These are phyloP conservation scores for Verticillium tricorpus DNA, from an alignment of 2,329 filamentous ascomycete species.

Conservation along the genomic window DNA sequence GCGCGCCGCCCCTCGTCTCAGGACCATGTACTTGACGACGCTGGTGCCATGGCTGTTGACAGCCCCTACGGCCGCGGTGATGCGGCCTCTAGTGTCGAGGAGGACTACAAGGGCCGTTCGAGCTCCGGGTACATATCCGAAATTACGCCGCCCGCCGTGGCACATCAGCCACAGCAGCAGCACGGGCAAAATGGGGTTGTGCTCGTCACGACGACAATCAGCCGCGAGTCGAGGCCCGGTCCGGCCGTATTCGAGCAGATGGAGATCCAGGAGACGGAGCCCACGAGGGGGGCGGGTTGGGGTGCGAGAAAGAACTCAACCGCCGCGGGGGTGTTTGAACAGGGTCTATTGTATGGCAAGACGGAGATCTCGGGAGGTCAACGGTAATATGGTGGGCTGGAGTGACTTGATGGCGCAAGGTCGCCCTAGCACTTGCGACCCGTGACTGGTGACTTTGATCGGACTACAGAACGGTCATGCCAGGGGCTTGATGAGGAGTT, in stretches of 20 bases:
- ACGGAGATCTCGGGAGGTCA: background rate
- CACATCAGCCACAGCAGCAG: background rate
- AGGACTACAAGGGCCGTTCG: background rate
- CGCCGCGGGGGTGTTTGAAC: background rate
- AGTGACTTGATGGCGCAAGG: background rate
- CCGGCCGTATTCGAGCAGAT: constrained; percentile 4
- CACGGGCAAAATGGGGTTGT: constrained; percentile 18
- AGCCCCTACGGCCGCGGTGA: background rate
- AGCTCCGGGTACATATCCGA: background rate
- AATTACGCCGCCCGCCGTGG: background rate
- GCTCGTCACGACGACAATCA: constrained; percentile 30
- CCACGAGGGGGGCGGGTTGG: background rate
- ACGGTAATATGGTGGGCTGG: background rate
- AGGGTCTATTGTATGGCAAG: background rate
- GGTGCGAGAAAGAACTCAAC: background rate
- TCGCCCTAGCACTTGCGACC: background rate
- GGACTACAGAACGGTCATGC: background rate
- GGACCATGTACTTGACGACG: constrained; percentile 18
- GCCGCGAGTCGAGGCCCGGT: constrained; percentile 24
- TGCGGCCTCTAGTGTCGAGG: background rate
- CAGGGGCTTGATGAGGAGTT: background rate
- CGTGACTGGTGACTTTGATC: background rate
- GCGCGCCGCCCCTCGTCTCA: constrained; percentile 14
- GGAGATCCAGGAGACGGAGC: constrained; percentile 3
- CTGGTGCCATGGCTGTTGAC: constrained; percentile 15